Conservation (phyloP, 2,329 filamentous ascomycete genomes). For the Sporothrix brasiliensis region DNA sequence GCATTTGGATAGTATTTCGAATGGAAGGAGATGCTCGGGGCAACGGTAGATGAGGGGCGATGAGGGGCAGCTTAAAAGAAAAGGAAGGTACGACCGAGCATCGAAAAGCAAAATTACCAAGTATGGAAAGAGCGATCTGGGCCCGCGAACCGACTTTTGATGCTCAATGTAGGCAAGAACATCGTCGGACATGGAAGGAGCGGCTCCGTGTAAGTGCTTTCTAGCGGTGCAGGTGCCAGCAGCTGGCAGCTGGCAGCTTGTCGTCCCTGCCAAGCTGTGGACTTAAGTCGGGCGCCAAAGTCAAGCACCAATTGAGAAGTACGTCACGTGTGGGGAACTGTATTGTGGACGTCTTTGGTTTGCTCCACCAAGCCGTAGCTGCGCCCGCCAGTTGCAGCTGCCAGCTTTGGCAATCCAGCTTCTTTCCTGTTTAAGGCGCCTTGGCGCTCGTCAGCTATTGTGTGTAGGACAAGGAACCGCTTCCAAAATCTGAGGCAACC, state of each 20-base stretch:
- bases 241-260: not conserved
- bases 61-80: not conserved
- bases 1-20: not conserved
- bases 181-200: constrained; percentile 16
- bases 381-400: constrained; percentile 7
- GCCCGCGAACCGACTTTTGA: not conserved
- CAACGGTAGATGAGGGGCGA: not conserved
- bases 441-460: not conserved
- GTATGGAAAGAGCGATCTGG: constrained; percentile 11
- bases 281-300: not conserved
- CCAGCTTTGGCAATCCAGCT: constrained; percentile 14
- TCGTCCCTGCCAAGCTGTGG: constrained; percentile 13
- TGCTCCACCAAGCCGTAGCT: constrained; percentile 12
- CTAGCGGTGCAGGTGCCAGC: constrained; percentile 2
- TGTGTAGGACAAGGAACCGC: constrained; percentile 7
- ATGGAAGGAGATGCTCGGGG: not conserved
- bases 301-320: not conserved
- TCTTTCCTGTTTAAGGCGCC: constrained; percentile 6
- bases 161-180: not conserved
- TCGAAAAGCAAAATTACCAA: not conserved
- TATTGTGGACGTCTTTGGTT: too few species aligned
- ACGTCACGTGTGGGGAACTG: constrained; percentile 17
- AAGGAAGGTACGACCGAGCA: not conserved
- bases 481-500: constrained; percentile 21
- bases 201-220: constrained; percentile 18